phyloP scores from a whole-genome alignment of 2,329 filamentous ascomycete genomes.

The Onygenales sp. region DNA sequence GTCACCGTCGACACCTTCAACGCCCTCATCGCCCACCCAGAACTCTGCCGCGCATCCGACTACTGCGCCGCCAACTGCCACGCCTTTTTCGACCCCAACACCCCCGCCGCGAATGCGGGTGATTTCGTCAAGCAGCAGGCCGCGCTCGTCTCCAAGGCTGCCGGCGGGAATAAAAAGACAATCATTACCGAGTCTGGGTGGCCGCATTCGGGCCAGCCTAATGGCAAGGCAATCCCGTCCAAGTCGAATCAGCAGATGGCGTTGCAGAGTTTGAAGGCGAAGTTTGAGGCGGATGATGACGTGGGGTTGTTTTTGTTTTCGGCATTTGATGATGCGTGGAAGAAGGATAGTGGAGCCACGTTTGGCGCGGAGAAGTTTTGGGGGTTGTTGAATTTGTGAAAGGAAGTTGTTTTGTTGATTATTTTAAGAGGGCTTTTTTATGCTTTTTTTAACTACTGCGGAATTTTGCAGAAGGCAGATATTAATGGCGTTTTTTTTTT shows the following conservation, averaged over 20 bases:
- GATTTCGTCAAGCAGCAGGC: conserved; percentile 54
- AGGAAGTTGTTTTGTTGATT: no score
- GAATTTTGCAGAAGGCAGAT: not conserved
- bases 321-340: conserved; percentile 74
- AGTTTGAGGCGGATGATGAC: conserved; percentile 38
- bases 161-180: conserved; percentile 49
- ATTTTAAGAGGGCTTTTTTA: not conserved
- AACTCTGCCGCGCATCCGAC: conserved; percentile 63
- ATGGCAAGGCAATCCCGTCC: conserved; percentile 60
- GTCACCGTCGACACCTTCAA: conserved; percentile 74
- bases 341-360: conserved; percentile 51
- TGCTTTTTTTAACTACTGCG: not conserved
- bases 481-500: not conserved
- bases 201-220: conserved; percentile 59
- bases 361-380: conserved; percentile 69
- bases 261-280: conserved; percentile 52
- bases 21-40: conserved; percentile 55
- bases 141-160: conserved; percentile 33
- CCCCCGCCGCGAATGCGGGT: conserved; percentile 52
- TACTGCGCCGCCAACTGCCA: conserved; percentile 76
- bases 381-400: conserved; percentile 44
- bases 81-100: conserved; percentile 67
- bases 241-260: conserved; percentile 57
- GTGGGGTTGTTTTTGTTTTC: conserved; percentile 61
- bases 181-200: conserved; percentile 79